Conservation (phyloP, 192 early-diverging fungal genomes). For the Backusella psychrophila region DNA sequence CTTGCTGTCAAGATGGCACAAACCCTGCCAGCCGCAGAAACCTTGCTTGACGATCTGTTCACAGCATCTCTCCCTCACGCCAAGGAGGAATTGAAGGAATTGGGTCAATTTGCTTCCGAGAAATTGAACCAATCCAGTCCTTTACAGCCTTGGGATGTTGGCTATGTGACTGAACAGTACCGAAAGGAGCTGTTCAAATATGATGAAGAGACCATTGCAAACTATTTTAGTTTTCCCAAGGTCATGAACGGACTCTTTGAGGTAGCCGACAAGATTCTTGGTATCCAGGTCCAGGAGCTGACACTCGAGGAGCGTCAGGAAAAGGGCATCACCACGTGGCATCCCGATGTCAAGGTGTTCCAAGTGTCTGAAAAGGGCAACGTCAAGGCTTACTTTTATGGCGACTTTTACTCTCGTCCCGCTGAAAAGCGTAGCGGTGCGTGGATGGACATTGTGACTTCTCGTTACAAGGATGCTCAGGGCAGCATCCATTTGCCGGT, state of each 20-base stretch:
- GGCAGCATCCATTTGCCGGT: constrained; percentile 47
- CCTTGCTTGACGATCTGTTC: constrained; percentile 44
- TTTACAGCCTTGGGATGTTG: constrained; percentile 50
- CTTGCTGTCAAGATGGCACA: constrained; percentile 58
- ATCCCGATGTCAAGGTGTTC: constrained; percentile 57
- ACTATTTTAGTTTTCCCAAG: constrained; percentile 53
- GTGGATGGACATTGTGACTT: constrained; percentile 57
- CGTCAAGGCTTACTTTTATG: constrained; percentile 57
- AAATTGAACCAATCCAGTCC: constrained; percentile 33
- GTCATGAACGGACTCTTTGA: constrained; percentile 55
- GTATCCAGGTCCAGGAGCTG: constrained; percentile 47
- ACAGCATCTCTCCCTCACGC: constrained; percentile 43
- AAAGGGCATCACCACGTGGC: constrained; percentile 46
- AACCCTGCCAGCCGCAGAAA: constrained; percentile 37
- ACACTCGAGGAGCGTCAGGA: constrained; percentile 28
- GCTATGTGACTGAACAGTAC: constrained; percentile 50
- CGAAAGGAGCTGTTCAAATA: constrained; percentile 51
- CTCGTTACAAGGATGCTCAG: constrained; percentile 38
- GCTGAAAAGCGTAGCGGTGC: constrained; percentile 58
- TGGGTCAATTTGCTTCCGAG: constrained; percentile 46
- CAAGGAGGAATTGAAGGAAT: constrained; percentile 36
- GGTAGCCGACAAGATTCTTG: constrained; percentile 48
- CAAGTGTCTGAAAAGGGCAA: constrained; percentile 45
- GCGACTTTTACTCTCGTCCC: constrained; percentile 56
- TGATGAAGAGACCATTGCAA: constrained; percentile 51